phyloP scores from a whole-genome alignment of 768 basidiomycete species.

The Obba rivulosa region DNA sequence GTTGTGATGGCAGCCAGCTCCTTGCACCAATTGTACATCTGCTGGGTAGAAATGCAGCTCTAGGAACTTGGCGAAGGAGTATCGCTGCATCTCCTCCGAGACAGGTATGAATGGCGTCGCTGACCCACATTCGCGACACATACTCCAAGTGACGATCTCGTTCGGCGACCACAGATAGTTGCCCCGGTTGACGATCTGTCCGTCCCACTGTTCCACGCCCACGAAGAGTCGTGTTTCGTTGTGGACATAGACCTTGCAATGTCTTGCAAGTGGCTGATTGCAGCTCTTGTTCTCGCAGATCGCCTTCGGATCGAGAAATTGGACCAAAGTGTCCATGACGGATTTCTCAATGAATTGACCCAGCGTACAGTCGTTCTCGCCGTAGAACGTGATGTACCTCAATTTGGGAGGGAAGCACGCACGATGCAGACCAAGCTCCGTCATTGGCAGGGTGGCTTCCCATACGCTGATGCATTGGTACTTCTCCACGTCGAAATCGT shows the following conservation, averaged over 20 bases:
- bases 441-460: constrained; percentile 74
- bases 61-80: constrained; percentile 94
- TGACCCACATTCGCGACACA: constrained; percentile 72
- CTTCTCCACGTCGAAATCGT: constrained; percentile 87
- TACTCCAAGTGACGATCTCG: constrained; percentile 86
- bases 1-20: constrained; percentile 90
- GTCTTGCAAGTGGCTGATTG: constrained; percentile 71
- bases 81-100: constrained; percentile 87
- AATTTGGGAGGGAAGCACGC: constrained; percentile 75
- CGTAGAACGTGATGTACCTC: constrained; percentile 81
- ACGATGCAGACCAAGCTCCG: constrained; percentile 60
- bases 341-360: constrained; percentile 89
- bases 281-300: constrained; percentile 83
- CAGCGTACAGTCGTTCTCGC: constrained; percentile 87
- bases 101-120: constrained; percentile 86
- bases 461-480: constrained; percentile 85
- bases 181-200: constrained; percentile 58
- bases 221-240: constrained; percentile 78
- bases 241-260: constrained; percentile 90
- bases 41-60: constrained; percentile 95
- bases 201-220: constrained; percentile 86
- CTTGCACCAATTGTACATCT: constrained; percentile 77
- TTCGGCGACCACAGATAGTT: constrained; percentile 52
- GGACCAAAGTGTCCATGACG: constrained; percentile 60
- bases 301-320: constrained; percentile 69